Base-by-base conservation (phyloP, 1,284 basidiomycete species). In the Wolfiporia cocos region DNA sequence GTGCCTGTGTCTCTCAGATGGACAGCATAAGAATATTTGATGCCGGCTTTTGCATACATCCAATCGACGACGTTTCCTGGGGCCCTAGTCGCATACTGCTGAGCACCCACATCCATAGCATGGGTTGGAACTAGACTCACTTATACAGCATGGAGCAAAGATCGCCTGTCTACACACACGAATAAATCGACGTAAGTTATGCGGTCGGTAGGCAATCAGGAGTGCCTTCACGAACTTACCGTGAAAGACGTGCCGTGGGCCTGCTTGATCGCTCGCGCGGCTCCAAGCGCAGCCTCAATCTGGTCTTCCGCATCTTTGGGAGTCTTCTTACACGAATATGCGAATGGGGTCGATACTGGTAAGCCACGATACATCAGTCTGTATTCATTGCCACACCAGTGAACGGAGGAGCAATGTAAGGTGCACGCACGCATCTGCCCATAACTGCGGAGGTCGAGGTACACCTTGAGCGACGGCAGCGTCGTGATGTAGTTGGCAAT, bases 1-100 rank as follows among this genome's bases (percentile, higher is more conserved):
- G 85, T 86, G 10, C 88, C 90, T 0, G 86, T 89, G 64, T 92
- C 90, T 36, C 90, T 65, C 43, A 94, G 61, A 58, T 92, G 86
- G 6, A 79, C 74, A 2, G 81, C 80, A 60, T 86, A 94, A 1
- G 81, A 74, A 68, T 83, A 92, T 51, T 87, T 81, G 50, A 89
- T 73, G 22, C 76, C 71, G 3, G 68, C 71, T 5, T 67, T 65
- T 28, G 71, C 74, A 59, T 90, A 90, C 63, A 83, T 75, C 73
- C 81, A 91, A 53, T 90, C 86, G 20, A 88, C 66, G 32, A 82
- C 72, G 50, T 91, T 90, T 3, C 86, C 89, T 0, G 78, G 79
- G 3, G 77, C 80, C 30, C 71, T 73, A 52, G 28, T 41, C 35
- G 50, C 49, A 32, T 34, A 3, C 21, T 9, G 12, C n/a, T n/a